These are phyloP conservation scores for Coniella lustricola DNA, from an alignment of 2,329 filamentous ascomycete species.

Conservation along the genomic window DNA sequence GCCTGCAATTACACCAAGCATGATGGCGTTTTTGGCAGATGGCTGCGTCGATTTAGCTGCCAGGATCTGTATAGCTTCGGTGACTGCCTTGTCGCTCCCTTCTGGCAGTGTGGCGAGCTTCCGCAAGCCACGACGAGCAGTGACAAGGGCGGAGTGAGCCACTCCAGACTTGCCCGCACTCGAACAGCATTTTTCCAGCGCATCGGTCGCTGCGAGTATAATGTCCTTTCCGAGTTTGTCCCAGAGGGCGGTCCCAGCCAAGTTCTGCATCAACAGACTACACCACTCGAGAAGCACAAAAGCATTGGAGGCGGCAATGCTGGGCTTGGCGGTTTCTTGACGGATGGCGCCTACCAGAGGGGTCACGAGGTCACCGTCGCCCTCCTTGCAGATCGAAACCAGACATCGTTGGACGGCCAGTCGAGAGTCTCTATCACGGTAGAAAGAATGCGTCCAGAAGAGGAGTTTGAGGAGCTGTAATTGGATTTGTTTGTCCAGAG, in stretches of 20 bases:
- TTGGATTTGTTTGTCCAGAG: constrained; percentile 41
- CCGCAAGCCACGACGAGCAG: constrained; percentile 73
- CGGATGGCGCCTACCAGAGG: constrained; percentile 61
- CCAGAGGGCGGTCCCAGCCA: constrained; percentile 57
- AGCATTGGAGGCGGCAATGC: constrained; percentile 70
- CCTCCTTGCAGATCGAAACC: constrained; percentile 49
- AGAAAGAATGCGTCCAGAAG: constrained; percentile 81
- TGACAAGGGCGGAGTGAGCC: constrained; percentile 64
- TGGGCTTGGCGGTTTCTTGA: constrained; percentile 66
- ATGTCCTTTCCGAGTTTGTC: constrained; percentile 58
- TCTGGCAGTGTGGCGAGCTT: constrained; percentile 57
- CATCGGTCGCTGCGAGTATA: constrained; percentile 61
- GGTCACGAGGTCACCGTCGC: constrained; percentile 52
- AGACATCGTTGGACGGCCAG: constrained; percentile 78
- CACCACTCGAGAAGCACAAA: constrained; percentile 92
- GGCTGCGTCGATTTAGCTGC: constrained; percentile 60
- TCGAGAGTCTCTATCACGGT: constrained; percentile 78
- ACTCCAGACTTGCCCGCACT: constrained; percentile 57
- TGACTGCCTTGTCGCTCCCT: constrained; percentile 54
- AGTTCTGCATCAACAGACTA: constrained; percentile 66
- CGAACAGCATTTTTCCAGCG: constrained; percentile 70
- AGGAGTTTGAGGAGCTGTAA: constrained; percentile 61
- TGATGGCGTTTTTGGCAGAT: constrained; percentile 62
- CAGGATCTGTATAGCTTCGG: constrained; percentile 57
- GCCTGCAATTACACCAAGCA: constrained; percentile 81